phyloP scores from a whole-genome alignment of 1,139 yeast genomes.

The Lodderomyces margitis region DNA sequence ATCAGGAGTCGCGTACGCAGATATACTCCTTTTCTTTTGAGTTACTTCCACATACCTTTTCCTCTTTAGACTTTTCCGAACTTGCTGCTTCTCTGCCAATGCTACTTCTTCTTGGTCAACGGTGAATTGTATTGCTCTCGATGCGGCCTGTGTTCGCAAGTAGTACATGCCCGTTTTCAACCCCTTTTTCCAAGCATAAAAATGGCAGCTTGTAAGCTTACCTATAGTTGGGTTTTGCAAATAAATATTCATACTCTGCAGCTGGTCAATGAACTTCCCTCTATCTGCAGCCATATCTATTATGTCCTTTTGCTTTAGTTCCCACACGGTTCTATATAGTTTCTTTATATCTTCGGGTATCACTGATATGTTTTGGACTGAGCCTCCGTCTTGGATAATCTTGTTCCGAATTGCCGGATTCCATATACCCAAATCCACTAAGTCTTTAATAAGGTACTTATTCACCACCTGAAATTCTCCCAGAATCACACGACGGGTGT shows the following conservation, averaged over 20 bases:
- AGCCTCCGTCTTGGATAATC: conserved; percentile 79
- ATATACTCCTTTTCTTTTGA: conserved; percentile 8
- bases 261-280: conserved; percentile 90
- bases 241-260: conserved; percentile 87
- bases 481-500: conserved; percentile 80
- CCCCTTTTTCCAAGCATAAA: conserved; percentile 96
- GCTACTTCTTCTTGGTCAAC: conserved; percentile 46
- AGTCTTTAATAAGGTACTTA: conserved; percentile 76
- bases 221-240: conserved; percentile 88
- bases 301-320: conserved; percentile 80
- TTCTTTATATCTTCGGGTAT: conserved; percentile 78
- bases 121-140: conserved; percentile 91
- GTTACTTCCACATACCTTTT: conserved; percentile 19
- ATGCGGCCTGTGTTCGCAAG: conserved; percentile 91
- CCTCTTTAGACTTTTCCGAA: conserved; percentile 17
- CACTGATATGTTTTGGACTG: conserved; percentile 72
- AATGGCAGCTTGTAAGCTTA: conserved; percentile 94
- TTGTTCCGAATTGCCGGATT: conserved; percentile 75
- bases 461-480: conserved; percentile 90
- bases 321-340: conserved; percentile 95
- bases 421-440: conserved; percentile 85
- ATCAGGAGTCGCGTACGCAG: conserved; percentile 15
- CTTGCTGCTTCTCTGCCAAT: conserved; percentile 20
- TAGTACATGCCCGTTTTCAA: conserved; percentile 98
- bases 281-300: conserved; percentile 97